Percentiles rank a stretch among this genome's conserved stretches.
Evolutionary conservation across 257 asterid genomes (phyloP).

Genomic region (Ophiorrhiza pumila): DNA sequence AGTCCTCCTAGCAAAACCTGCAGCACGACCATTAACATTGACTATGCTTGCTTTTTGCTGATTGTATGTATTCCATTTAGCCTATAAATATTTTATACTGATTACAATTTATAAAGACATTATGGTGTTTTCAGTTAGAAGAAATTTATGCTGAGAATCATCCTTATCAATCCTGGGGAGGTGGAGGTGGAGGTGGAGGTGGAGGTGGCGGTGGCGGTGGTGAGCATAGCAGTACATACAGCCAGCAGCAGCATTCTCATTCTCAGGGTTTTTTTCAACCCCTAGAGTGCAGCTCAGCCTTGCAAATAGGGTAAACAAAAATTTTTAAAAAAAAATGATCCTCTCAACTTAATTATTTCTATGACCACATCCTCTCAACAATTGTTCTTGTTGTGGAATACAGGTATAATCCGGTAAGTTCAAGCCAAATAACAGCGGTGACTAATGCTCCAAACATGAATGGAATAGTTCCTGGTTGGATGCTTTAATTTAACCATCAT

Average conservation of each 20-base stretch:
- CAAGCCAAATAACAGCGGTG: conserved; percentile 71
- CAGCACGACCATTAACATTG: too few species aligned
- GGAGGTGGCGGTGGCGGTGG: conserved; percentile 51
- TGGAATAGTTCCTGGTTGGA: conserved; percentile 84
- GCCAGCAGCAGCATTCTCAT: conserved; percentile 65
- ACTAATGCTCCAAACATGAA: conserved; percentile 54
- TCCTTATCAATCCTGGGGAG: conserved; percentile 65
- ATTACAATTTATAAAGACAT: too few species aligned
- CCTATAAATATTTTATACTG: too few species aligned
- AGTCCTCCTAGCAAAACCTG: too few species aligned
- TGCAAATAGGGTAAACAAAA: conserved; percentile 72
- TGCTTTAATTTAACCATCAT: conserved; percentile 43
- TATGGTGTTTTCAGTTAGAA: conserved; percentile 50
- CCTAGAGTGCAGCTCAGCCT: conserved; percentile 69
- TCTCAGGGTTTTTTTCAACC: conserved; percentile 84
- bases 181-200: conserved; percentile 32
- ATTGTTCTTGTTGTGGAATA: background rate
- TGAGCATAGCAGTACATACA: conserved; percentile 58
- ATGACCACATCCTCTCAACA: background rate
- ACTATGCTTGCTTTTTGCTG: too few species aligned
- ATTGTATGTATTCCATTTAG: too few species aligned
- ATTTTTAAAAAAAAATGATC: too few species aligned
- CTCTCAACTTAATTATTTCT: background rate
- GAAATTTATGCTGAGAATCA: conserved; percentile 77
- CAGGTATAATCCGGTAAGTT: conserved; percentile 62